Evolutionary conservation across 1,284 basidiomycete species (phyloP), one percentile per base, ranked within the genome.

Genomic region (Boletellus deceptivus): DNA sequence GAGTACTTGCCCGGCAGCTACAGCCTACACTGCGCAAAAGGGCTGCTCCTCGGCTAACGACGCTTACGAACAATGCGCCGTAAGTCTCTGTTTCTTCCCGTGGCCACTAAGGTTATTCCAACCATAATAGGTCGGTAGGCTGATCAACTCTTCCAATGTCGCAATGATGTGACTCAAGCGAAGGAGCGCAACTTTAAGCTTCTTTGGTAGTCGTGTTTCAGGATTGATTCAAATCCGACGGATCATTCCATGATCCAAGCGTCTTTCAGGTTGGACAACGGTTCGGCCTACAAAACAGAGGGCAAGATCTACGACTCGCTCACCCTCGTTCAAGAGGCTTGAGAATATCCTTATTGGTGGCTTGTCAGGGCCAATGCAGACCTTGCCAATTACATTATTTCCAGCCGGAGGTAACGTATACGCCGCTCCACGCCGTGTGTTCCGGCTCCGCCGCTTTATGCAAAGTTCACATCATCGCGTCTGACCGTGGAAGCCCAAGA

Each of bases 351-450:
- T 25, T 25, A 7, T 29, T 10, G 9, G 11, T 29, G 29, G 11
- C 29, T 8, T 11, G 29, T 29, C 29, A 29, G 11, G 29, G 29
- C 29, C 11, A 29, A 24, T 25, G 27, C 6, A 40, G 24, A 46
- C 22, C n/a, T 18, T 36, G 20, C 13, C 20, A 8, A 34, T 36
- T n/a, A 22, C 41, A 29, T 46, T 43, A 25, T n/a, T 46, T 39
- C 25, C 41, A 17, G 29, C 34, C 45, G 35, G 24, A 9, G 42
- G 16, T 17, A 31, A 48, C 24, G 17, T 24, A 20, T 37, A 6
- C 42, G 18, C 31, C 33, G 46, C 56, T 63, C 61, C 54, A 52
- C 61, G 40, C 36, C 47, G 53, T 55, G 51, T 51, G 42, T 34
- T 40, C 13, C 25, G 35, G 43, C 36, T 47, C 27, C 51, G 38